Evolutionary conservation across 768 basidiomycete genomes (phyloP).

Genomic region (Suillus plorans): DNA sequence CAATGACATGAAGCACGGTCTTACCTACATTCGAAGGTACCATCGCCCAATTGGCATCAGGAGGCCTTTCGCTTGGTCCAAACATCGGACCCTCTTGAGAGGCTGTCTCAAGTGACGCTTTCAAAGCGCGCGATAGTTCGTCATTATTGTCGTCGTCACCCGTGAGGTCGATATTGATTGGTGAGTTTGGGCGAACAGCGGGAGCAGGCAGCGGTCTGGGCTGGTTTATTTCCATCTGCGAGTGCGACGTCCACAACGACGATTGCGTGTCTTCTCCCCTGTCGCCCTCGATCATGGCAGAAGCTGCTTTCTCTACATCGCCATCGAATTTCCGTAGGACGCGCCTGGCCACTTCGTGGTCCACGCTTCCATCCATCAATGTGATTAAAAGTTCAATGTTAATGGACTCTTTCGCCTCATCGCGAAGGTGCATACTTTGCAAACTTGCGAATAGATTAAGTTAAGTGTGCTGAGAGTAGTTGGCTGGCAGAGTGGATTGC

Average conservation of each 20-base stretch:
- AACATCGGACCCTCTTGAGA: conserved; percentile 40
- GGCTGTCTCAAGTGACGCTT: conserved; percentile 48
- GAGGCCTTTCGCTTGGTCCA: conserved; percentile 58
- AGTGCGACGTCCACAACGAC: conserved; percentile 11
- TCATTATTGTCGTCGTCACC: conserved; percentile 49
- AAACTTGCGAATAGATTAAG: neutral
- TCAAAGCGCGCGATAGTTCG: conserved; percentile 50
- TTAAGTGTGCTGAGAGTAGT: neutral
- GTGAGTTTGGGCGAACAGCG: conserved; percentile 25
- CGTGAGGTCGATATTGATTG: conserved; percentile 57
- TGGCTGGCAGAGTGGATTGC: neutral
- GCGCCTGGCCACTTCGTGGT: conserved; percentile 48
- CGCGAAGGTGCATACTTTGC: conserved; percentile 9
- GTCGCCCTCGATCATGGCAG: conserved; percentile 55
- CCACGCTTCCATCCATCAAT: conserved; percentile 41
- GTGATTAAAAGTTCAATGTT: conserved; percentile 33
- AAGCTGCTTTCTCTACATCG: conserved; percentile 54
- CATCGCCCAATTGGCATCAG: conserved; percentile 68
- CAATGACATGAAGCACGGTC: neutral
- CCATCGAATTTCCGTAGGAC: conserved; percentile 62
- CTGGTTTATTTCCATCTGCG: conserved; percentile 16
- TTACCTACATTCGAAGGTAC: conserved; percentile 62
- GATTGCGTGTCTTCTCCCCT: conserved; percentile 34
- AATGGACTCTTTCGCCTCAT: conserved; percentile 29
- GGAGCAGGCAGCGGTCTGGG: conserved; percentile 10